phyloP scores from a whole-genome alignment of 1,284 basidiomycete genomes.

The Rhodotorula sp. region DNA sequence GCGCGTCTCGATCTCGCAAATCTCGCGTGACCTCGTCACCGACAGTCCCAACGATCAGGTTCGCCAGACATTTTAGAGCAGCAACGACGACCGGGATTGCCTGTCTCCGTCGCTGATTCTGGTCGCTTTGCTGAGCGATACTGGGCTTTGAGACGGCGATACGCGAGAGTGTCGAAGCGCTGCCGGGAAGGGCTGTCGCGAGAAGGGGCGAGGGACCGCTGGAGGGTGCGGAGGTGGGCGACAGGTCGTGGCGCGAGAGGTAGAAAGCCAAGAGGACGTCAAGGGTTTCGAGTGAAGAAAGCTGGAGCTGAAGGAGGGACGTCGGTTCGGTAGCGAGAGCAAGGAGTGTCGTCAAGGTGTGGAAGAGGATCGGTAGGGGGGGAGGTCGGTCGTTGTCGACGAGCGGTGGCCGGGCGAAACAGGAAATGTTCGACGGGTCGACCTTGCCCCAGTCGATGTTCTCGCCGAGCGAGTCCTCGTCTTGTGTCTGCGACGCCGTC shows the following conservation, averaged over 20 bases:
- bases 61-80: constrained; percentile 47
- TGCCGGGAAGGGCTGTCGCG: constrained; percentile 37
- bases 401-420: neutral
- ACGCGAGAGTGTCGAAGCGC: constrained; percentile 59
- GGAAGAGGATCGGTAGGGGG: constrained; percentile 66
- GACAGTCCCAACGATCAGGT: constrained; percentile 41
- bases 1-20: neutral
- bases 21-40: constrained; percentile 11
- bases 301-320: constrained; percentile 61
- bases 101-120: constrained; percentile 21
- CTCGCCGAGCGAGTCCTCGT: constrained; percentile 52
- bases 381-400: constrained; percentile 2
- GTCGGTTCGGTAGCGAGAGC: constrained; percentile 55
- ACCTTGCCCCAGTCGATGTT: constrained; percentile 56
- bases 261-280: constrained; percentile 59
- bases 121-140: constrained; percentile 45
- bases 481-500: constrained; percentile 47
- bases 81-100: constrained; percentile 43
- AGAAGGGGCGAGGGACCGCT: constrained; percentile 43
- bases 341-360: constrained; percentile 71
- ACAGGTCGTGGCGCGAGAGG: constrained; percentile 63
- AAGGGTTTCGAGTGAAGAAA: constrained; percentile 62
- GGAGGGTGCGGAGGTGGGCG: constrained; percentile 37
- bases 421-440: constrained; percentile 53
- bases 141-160: constrained; percentile 53